Evolutionary conservation across 176 grass and related monocot genomes (phyloP).

Genomic region (Eremochloa ophiuroides): DNA sequence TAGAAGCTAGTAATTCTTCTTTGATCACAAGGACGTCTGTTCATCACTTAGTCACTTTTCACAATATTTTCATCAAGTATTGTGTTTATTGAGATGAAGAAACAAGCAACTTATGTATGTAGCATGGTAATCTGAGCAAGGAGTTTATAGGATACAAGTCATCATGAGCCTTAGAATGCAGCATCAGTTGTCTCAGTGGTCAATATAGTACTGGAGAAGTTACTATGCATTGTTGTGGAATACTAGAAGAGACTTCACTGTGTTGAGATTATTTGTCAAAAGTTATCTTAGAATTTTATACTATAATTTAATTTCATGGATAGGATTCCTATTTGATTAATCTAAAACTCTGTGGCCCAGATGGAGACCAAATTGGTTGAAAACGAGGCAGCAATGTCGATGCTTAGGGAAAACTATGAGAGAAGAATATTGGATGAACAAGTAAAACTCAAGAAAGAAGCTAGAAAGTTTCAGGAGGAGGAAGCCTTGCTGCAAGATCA

Average conservation of each 20-base stretch:
- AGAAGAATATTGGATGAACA: slow-evolving; percentile 57
- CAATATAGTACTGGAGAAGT: slow-evolving; percentile 4
- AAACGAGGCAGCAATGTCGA: slow-evolving; percentile 66
- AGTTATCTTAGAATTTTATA: background rate
- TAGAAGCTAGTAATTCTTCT: background rate
- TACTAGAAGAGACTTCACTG: background rate
- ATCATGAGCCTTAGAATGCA: background rate
- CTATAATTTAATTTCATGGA: background rate
- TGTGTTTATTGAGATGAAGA: background rate
- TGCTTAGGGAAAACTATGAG: slow-evolving; percentile 77
- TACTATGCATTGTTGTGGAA: background rate
- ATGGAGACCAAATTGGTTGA: slow-evolving; percentile 74
- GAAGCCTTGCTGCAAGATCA: slow-evolving; percentile 55
- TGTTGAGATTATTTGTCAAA: slow-evolving; percentile 1
- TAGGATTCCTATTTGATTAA: slow-evolving; percentile 1
- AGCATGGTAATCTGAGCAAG: background rate
- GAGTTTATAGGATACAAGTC: background rate
- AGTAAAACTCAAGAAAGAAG: slow-evolving; percentile 55
- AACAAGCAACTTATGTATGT: background rate
- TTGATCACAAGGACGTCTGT: background rate
- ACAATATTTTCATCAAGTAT: background rate
- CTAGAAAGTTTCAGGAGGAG: slow-evolving; percentile 60
- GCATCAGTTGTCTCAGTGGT: background rate
- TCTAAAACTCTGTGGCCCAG: slow-evolving; percentile 34
- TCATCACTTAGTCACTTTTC: slow-evolving; percentile 2